Percentiles rank a stretch among this genome's conserved stretches.
Conservation (phyloP, 179 eudicot genomes). For the Camellia oleifera region DNA sequence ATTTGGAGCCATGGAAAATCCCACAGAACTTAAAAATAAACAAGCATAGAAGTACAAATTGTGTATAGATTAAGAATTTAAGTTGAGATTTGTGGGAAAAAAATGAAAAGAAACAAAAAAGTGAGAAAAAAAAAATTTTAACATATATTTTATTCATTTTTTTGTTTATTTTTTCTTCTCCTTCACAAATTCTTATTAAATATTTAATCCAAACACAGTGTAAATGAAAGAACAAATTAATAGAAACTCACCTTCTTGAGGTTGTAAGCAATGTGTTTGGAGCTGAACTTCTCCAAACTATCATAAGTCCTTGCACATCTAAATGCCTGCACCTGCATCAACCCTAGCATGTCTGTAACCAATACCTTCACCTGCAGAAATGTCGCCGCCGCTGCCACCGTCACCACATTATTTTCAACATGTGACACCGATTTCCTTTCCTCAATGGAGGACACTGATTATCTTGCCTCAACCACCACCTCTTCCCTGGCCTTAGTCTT, state of each 20-base stretch:
- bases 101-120: too few relatives aligned
- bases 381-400: constrained; percentile 24
- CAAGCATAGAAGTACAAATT: too few relatives aligned
- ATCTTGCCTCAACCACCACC: constrained; percentile 18
- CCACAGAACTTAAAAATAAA: too few relatives aligned
- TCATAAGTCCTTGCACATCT: constrained; percentile 71
- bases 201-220: too few relatives aligned
- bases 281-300: constrained; percentile 76
- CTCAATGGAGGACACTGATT: constrained; percentile 29
- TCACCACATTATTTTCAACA: constrained; percentile 19
- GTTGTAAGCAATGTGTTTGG: constrained; percentile 67
- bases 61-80: too few relatives aligned
- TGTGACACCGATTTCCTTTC: constrained; percentile 40
- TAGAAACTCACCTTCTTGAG: constrained; percentile 61
- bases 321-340: constrained; percentile 89
- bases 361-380: constrained; percentile 64
- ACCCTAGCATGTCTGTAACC: constrained; percentile 83
- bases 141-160: too few relatives aligned
- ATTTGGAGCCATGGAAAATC: too few relatives aligned
- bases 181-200: too few relatives aligned
- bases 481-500: not conserved
- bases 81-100: too few relatives aligned
- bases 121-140: too few relatives aligned
- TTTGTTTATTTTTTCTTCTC: too few relatives aligned
- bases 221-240: too few relatives aligned